A percentile compares a stretch with the other conserved stretches of the same genome.
phyloP scores from a whole-genome alignment of 371 early-diverging fungal species.

The Mucor velutinosus region DNA sequence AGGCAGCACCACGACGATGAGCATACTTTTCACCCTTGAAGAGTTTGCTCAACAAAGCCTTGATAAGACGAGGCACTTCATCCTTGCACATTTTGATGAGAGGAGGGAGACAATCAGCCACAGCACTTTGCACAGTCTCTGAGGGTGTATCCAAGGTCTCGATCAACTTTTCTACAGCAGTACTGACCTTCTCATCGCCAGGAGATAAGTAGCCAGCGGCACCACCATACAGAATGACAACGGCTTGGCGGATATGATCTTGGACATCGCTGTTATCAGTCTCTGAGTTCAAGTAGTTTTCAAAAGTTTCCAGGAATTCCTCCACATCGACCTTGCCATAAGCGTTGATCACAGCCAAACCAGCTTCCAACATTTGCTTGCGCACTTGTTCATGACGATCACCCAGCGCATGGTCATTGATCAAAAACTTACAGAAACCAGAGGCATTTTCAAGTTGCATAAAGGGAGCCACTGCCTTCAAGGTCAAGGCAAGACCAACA shows the following conservation, averaged over 20 bases:
- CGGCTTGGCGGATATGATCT: slow-evolving; percentile 86
- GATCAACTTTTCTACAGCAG: slow-evolving; percentile 84
- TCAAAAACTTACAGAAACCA: slow-evolving; percentile 76
- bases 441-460: slow-evolving; percentile 57
- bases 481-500: slow-evolving; percentile 76
- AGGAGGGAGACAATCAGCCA: slow-evolving; percentile 93
- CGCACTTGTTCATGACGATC: slow-evolving; percentile 84
- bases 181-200: slow-evolving; percentile 73
- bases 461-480: slow-evolving; percentile 72
- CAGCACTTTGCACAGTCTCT: slow-evolving; percentile 94
- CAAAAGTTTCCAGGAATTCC: slow-evolving; percentile 74
- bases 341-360: slow-evolving; percentile 73
- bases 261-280: slow-evolving; percentile 64
- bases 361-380: slow-evolving; percentile 85
- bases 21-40: slow-evolving; percentile 83
- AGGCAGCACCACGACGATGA: slow-evolving; percentile 93
- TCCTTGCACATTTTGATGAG: slow-evolving; percentile 75
- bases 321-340: slow-evolving; percentile 73
- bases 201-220: slow-evolving; percentile 85
- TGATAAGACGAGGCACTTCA: slow-evolving; percentile 65
- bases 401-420: slow-evolving; percentile 83
- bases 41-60: slow-evolving; percentile 68
- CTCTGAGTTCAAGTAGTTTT: slow-evolving; percentile 71
- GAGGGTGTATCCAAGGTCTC: slow-evolving; percentile 93
- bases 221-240: slow-evolving; percentile 91